phyloP scores from a whole-genome alignment of 352 stramenopile genomes.

The Lagenidium sp. region DNA sequence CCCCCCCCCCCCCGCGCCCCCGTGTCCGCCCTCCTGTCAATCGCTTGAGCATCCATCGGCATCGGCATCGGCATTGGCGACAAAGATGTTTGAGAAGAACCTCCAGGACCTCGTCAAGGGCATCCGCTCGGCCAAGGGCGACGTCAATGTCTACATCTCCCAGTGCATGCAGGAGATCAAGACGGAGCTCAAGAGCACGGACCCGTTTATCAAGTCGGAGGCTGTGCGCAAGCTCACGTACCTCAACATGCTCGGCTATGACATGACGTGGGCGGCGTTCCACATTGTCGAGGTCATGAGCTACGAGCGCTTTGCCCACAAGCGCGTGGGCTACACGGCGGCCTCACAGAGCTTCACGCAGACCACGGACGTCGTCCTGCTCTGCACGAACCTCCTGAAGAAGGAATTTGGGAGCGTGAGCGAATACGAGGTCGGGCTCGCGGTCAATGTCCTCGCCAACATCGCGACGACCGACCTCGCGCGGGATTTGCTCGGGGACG shows the following conservation, averaged over 20 bases:
- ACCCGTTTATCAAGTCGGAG: constrained; percentile 96
- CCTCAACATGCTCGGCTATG: constrained; percentile 97
- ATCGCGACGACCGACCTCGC: constrained; percentile 97
- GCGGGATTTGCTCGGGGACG: constrained; percentile 88
- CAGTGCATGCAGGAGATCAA: constrained; percentile 98
- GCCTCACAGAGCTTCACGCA: constrained; percentile 95
- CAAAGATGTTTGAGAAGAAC: constrained; percentile 99
- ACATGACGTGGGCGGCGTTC: constrained; percentile 98
- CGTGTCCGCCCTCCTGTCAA: no score
- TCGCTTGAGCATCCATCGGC: no score
- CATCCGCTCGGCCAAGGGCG: constrained; percentile 95
- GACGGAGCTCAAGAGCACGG: constrained; percentile 93
- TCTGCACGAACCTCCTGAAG: constrained; percentile 98
- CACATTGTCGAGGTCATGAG: constrained; percentile 98
- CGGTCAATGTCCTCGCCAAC: constrained; percentile 98
- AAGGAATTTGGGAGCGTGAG: constrained; percentile 91
- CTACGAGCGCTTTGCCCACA: constrained; percentile 93
- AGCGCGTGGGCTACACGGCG: constrained; percentile 95
- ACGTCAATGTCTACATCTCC: constrained; percentile 96
- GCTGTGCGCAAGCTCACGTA: constrained; percentile 97
- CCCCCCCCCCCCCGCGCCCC: no score
- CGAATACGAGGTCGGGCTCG: constrained; percentile 96
- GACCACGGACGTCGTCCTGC: constrained; percentile 96
- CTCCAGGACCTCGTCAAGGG: constrained; percentile 98
- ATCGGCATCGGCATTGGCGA: no score